Evolutionary conservation across 768 basidiomycete genomes (phyloP), one percentile per base, ranked within the genome.

Genomic region (Tulasnella sp.): DNA sequence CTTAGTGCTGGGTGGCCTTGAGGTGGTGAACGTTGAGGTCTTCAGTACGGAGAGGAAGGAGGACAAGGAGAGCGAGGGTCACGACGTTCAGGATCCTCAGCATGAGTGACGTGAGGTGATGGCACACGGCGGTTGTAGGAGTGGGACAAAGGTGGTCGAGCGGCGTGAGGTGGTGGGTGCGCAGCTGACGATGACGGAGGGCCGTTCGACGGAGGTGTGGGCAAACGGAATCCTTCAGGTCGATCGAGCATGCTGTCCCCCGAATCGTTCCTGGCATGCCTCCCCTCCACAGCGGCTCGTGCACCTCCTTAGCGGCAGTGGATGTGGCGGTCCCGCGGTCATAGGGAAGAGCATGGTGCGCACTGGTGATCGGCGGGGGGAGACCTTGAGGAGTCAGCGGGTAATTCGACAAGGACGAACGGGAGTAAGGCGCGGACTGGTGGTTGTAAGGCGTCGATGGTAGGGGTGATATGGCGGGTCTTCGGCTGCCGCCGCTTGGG

Each of bases 191-290:
- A 38, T 75, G 27, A 27, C 19, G 77, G 72, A 12, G 79, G 62
- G 90, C 48, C 88, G 87, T 81, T 86, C 87, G 42, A 89, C 88
- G 71, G 89, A 87, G 80, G 91, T 90, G 31, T 84, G 27, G 75
- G 75, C 19, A 77, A 79, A 31, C 75, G 52, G 79, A 36, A 52
- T 46, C 39, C 76, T 39, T 31, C 21, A 0, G 76, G 39, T 6
- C 81, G 89, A 91, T 76, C 90, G 91, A 0, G 88, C 85, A 42
- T 93, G 92, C 48, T 88, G 89, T 72, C 91, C 89, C 72, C 88
- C 89, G 7, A 84, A 82, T 77, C 87, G 86, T 16, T 81, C 83
- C 34, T 88, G 84, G 24, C 82, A 86, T 81, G 87, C 31, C 58
- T 48, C 58, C 74, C 18, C 24, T 80, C 80, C 81, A 73, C 39